A percentile compares a stretch with the other conserved stretches of the same genome.
Conservation (phyloP, 2,329 filamentous ascomycete genomes). For the Alternaria sp. region DNA sequence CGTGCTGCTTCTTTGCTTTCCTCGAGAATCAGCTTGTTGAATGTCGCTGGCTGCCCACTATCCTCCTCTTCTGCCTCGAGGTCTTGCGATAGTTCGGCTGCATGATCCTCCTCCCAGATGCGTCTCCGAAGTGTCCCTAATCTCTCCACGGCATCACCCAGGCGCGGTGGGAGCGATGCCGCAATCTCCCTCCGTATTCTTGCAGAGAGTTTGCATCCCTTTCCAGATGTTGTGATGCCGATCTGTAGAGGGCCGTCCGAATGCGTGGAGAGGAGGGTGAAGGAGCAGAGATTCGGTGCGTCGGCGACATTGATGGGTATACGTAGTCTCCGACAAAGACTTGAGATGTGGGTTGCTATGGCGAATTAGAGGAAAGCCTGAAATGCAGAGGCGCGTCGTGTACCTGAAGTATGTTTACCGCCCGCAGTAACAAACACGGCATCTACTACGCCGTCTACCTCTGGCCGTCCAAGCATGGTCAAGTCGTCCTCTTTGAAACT, state of each 20-base stretch:
- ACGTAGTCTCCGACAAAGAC: slow-evolving; percentile 76
- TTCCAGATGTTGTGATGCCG: slow-evolving; percentile 93
- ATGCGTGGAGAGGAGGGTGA: slow-evolving; percentile 87
- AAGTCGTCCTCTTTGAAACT: slow-evolving; percentile 76
- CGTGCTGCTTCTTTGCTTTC: slow-evolving; percentile 77
- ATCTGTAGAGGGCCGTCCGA: slow-evolving; percentile 91
- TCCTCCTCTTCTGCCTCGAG: slow-evolving; percentile 66
- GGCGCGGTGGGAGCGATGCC: slow-evolving; percentile 74
- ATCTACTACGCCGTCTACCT: slow-evolving; percentile 82
- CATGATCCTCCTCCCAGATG: slow-evolving; percentile 60
- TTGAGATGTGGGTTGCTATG: slow-evolving; percentile 72
- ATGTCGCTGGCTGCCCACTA: slow-evolving; percentile 77
- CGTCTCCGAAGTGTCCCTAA: slow-evolving; percentile 66
- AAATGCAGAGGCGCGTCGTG: slow-evolving; percentile 8
- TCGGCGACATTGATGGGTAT: slow-evolving; percentile 96
- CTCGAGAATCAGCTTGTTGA: slow-evolving; percentile 82
- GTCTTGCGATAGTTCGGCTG: slow-evolving; percentile 57
- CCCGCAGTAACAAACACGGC: slow-evolving; percentile 85
- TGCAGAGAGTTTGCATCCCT: slow-evolving; percentile 91
- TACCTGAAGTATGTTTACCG: slow-evolving; percentile 60
- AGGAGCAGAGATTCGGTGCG: slow-evolving; percentile 83
- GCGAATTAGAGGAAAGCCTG: slow-evolving; percentile 21
- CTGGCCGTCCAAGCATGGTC: slow-evolving; percentile 77
- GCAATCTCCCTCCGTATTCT: slow-evolving; percentile 89
- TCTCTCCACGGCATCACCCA: slow-evolving; percentile 79